A percentile compares a stretch with the other conserved stretches of the same genome.
Conservation (phyloP, 345 rosid genomes). For the Conringia planisiliqua region DNA sequence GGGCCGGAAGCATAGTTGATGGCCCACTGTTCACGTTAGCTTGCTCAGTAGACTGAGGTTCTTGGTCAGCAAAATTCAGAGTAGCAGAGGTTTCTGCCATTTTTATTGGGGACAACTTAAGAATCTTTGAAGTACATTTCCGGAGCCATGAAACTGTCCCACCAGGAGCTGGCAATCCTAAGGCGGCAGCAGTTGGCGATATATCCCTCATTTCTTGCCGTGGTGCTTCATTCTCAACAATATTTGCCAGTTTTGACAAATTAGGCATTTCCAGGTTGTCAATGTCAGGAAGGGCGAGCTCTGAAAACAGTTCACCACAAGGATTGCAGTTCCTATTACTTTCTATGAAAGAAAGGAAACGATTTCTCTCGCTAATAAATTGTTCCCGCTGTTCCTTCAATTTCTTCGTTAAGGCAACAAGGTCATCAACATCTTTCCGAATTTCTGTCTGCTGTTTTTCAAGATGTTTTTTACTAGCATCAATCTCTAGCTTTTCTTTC, state of each 20-base stretch:
- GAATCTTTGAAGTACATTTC: constrained; percentile 78
- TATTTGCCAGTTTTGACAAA: constrained; percentile 39
- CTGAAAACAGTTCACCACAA: constrained; percentile 69
- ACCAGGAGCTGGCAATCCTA: constrained; percentile 49
- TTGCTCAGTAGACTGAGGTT: constrained; percentile 28
- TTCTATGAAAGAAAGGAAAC: constrained; percentile 73
- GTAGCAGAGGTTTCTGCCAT: constrained; percentile 41
- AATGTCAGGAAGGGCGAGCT: constrained; percentile 69
- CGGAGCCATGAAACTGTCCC: constrained; percentile 75
- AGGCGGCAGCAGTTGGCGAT: constrained; percentile 33
- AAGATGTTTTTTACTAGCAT: constrained; percentile 62
- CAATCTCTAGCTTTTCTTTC: constrained; percentile 63
- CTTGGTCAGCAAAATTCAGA: constrained; percentile 35
- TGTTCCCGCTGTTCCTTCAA: constrained; percentile 80
- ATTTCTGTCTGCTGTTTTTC: constrained; percentile 83
- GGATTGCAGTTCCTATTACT: constrained; percentile 60
- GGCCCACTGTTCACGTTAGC: constrained; percentile 38
- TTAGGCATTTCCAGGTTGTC: constrained; percentile 51
- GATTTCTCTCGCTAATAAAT: constrained; percentile 71
- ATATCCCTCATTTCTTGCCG: constrained; percentile 21
- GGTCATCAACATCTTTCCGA: constrained; percentile 78
- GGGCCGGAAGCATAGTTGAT: constrained; percentile 44
- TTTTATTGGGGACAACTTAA: constrained; percentile 70
- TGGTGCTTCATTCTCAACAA: constrained; percentile 33
- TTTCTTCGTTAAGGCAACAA: constrained; percentile 66